Evolutionary conservation across 2,329 filamentous ascomycete genomes (phyloP).

Genomic region (Aspergillus candidus): DNA sequence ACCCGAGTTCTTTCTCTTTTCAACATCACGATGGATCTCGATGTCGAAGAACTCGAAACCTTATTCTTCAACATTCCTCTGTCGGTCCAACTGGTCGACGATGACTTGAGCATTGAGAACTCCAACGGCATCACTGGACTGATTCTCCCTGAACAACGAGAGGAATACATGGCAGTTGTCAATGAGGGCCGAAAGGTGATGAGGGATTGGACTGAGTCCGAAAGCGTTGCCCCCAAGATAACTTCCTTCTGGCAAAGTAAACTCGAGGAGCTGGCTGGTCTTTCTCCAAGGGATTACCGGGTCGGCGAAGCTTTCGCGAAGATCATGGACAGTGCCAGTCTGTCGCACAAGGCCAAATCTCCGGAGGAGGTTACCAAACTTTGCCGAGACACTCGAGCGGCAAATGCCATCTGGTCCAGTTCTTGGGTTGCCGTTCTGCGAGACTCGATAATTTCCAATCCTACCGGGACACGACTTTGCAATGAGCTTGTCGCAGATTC

Average conservation of each 20-base stretch:
- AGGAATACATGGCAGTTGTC: slow-evolving; percentile 49
- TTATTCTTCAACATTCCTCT: slow-evolving; percentile 49
- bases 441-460: slow-evolving; percentile 43
- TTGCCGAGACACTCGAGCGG: slow-evolving; percentile 30
- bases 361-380: slow-evolving; percentile 29
- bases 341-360: slow-evolving; percentile 20
- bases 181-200: slow-evolving; percentile 46
- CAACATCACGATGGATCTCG: slow-evolving; percentile 28
- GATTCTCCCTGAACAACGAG: slow-evolving; percentile 44
- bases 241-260: slow-evolving; percentile 30
- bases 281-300: slow-evolving; percentile 32
- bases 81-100: slow-evolving; percentile 52
- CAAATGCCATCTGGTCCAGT: slow-evolving; percentile 43
- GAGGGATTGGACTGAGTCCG: slow-evolving; percentile 36
- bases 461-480: slow-evolving; percentile 47
- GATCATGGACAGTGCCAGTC: slow-evolving; percentile 30
- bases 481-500: slow-evolving; percentile 57
- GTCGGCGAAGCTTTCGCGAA: slow-evolving; percentile 38
- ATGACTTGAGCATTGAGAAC: slow-evolving; percentile 53
- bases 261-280: slow-evolving; percentile 26
- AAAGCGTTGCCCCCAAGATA: slow-evolving; percentile 13
- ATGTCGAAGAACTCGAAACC: slow-evolving; percentile 30
- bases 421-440: slow-evolving; percentile 46
- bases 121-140: slow-evolving; percentile 50
- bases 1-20: slow-evolving; percentile 50